phyloP scores from a whole-genome alignment of 2,329 filamentous ascomycete species.

The Colletotrichum godetiae region DNA sequence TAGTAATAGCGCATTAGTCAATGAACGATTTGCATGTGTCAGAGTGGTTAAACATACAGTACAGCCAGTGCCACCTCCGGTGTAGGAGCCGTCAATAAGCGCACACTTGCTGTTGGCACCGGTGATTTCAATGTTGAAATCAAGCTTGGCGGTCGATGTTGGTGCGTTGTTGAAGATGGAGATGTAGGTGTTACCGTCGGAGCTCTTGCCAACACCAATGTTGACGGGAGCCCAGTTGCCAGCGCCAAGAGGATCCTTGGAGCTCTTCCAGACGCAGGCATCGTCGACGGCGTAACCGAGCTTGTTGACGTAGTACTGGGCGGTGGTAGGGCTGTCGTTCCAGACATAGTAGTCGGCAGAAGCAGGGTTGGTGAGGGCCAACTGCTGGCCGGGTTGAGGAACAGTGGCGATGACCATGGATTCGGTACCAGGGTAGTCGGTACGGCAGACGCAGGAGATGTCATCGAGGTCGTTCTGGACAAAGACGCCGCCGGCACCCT shows the following conservation, averaged over 20 bases:
- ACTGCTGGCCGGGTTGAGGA: conserved; percentile 67
- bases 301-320: conserved; percentile 97
- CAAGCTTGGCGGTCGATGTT: conserved; percentile 75
- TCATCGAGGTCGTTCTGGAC: conserved; percentile 79
- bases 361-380: conserved; percentile 80
- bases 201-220: conserved; percentile 81
- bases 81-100: conserved; percentile 73
- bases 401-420: conserved; percentile 84
- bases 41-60: conserved; percentile 72
- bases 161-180: conserved; percentile 88
- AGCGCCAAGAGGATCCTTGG: conserved; percentile 59
- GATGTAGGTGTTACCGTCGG: conserved; percentile 76
- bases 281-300: conserved; percentile 73
- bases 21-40: background rate
- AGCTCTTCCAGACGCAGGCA: conserved; percentile 80
- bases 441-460: conserved; percentile 85
- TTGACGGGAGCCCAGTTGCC: conserved; percentile 92
- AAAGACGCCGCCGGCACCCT: conserved; percentile 75
- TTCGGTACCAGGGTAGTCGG: conserved; percentile 95
- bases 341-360: conserved; percentile 81
- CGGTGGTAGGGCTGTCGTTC: conserved; percentile 80
- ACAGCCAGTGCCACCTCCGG: conserved; percentile 73
- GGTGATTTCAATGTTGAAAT: conserved; percentile 82
- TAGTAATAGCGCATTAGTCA: conserved; percentile 39
- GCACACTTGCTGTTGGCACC: conserved; percentile 71